These are phyloP conservation scores for Clausena lansium DNA, from an alignment of 345 rosid species.

Conservation along the genomic window DNA sequence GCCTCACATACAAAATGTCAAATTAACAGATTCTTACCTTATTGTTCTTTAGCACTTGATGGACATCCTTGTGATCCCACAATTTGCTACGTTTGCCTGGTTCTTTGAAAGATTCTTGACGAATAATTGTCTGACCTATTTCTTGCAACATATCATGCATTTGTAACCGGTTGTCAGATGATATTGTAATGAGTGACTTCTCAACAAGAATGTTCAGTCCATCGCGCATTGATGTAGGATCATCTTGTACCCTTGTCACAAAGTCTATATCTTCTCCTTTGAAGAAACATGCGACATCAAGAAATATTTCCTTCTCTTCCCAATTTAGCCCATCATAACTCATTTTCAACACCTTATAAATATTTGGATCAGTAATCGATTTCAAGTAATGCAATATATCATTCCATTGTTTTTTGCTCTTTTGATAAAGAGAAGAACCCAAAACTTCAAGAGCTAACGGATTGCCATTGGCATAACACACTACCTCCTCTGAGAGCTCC, in stretches of 20 bases:
- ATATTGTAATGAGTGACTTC: slow-evolving; percentile 33
- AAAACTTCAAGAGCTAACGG: slow-evolving; percentile 10
- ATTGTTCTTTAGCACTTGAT: not conserved
- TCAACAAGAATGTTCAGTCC: slow-evolving; percentile 10
- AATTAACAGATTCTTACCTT: not conserved
- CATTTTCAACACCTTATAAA: slow-evolving; percentile 5
- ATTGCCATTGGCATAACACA: slow-evolving; percentile 16
- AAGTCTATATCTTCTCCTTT: slow-evolving; percentile 19
- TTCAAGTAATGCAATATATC: not conserved
- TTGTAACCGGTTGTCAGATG: slow-evolving; percentile 9
- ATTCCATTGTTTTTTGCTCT: slow-evolving; percentile 3
- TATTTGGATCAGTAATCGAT: not conserved
- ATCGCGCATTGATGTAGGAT: not conserved
- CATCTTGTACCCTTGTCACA: slow-evolving; percentile 19
- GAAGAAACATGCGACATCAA: slow-evolving; percentile 51
- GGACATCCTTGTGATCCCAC: slow-evolving; percentile 1
- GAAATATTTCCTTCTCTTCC: slow-evolving; percentile 30
- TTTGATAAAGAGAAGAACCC: slow-evolving; percentile 4
- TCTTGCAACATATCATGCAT: slow-evolving; percentile 47
- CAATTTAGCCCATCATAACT: slow-evolving; percentile 16
- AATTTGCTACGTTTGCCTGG: slow-evolving; percentile 9
- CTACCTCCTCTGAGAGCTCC: not conserved
- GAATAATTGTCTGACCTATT: slow-evolving; percentile 12
- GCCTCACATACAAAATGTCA: not conserved
- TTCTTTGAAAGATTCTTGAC: not conserved